Evolutionary conservation across 495 filamentous ascomycete species (phyloP), one percentile per base, ranked within the genome.

Genomic region (Hapsidospora chrysogenum): DNA sequence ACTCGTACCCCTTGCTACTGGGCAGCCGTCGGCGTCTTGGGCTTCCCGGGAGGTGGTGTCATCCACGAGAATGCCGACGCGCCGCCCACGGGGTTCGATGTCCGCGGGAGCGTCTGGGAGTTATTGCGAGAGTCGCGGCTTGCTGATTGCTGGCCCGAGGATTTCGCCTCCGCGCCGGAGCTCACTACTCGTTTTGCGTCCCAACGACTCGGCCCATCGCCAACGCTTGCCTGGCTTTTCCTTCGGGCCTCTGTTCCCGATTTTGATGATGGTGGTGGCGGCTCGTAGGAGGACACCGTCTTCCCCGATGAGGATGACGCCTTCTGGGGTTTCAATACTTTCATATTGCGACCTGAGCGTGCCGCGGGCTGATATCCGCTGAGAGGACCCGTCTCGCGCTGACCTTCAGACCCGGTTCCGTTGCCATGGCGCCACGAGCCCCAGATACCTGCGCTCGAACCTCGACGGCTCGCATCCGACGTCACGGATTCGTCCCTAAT

Each of bases 31-130:
- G 57, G 46, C 20, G 56, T 46, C 43, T 53, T 61, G 9, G 55
- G 41, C 49, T 61, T 59, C 11, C 13, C 17, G 29, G 34, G 44
- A 26, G 51, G 40, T 21, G 52, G 37, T 19, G 49, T 61, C 56
- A 95, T 73, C 85, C 86, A 97, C n/a, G 79, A 70, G 61, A 97
- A 97, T 10, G 89, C 89, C 17, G 84, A 87, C n/a, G 81, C 89
- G 23, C 81, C 77, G 9, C 89, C 89, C 26, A 95, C 64, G 2
- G 89, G 86, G 9, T 35, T 52, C 23, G 57, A 55, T 7, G 64
- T 56, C 44, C 58, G 52, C 30, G 60, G 56, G 29, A 57, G 13
- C 17, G 22, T 13, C 33, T n/a, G 23, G 6, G 6, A 6, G 23
- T 26, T 26, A 6, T 26, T 26, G n/a, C n/a, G n/a, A n/a, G n/a